Percentiles rank a stretch among this genome's conserved stretches.
phyloP scores from a whole-genome alignment of 2,329 filamentous ascomycete genomes.

The Cordyceps cateniannulata region DNA sequence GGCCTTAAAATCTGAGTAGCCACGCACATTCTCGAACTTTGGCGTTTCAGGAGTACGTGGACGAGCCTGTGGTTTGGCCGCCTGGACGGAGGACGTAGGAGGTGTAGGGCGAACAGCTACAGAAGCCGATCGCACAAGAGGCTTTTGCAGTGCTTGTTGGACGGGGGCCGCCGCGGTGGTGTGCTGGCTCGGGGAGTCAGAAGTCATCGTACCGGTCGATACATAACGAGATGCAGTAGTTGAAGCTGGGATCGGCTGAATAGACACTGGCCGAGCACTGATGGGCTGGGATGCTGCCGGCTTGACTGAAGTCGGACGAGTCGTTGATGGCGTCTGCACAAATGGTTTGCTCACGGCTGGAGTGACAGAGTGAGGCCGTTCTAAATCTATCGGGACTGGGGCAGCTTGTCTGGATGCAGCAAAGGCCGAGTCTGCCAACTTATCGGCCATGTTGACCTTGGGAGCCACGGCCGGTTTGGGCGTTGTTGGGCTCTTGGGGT shows the following conservation, averaged over 20 bases:
- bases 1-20: constrained; percentile 22
- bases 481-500: constrained; percentile 42
- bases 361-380: constrained; percentile 25
- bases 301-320: constrained; percentile 22
- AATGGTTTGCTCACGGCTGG: constrained; percentile 19
- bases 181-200: constrained; percentile 47
- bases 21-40: constrained; percentile 10
- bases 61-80: background rate
- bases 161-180: constrained; percentile 27
- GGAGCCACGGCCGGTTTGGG: constrained; percentile 46
- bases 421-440: constrained; percentile 81
- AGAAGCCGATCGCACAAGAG: constrained; percentile 1
- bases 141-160: constrained; percentile 18
- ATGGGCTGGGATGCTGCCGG: constrained; percentile 29
- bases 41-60: constrained; percentile 5
- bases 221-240: constrained; percentile 32
- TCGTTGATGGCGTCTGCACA: constrained; percentile 2
- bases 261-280: constrained; percentile 17
- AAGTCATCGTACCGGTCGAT: constrained; percentile 74
- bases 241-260: constrained; percentile 16
- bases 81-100: background rate
- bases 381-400: background rate
- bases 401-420: constrained; percentile 24
- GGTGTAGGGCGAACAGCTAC: constrained; percentile 1
- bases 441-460: constrained; percentile 63